Conservation (phyloP, 805 yeast genomes). For the Yamadazyma nakazawae region DNA sequence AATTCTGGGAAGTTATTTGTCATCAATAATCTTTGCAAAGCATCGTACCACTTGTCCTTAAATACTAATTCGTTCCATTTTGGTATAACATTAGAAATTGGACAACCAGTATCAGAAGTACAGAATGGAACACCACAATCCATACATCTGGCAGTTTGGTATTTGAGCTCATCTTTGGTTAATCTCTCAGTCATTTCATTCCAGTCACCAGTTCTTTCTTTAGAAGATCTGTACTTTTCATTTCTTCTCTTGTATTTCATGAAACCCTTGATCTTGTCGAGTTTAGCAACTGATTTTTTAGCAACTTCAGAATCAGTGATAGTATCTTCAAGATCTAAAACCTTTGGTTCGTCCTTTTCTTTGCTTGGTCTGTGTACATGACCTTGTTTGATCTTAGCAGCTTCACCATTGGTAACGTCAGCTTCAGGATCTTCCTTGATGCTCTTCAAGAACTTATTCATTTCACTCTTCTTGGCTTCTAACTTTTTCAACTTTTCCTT, state of each 20-base stretch:
- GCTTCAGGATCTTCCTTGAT: constrained; percentile 80
- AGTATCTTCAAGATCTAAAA: constrained; percentile 87
- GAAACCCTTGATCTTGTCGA: constrained; percentile 86
- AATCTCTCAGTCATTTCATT: constrained; percentile 80
- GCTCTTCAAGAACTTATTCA: constrained; percentile 61
- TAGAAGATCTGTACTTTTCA: constrained; percentile 79
- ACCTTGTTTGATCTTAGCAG: constrained; percentile 52
- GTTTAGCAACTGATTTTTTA: constrained; percentile 55
- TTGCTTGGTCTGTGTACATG: constrained; percentile 37
- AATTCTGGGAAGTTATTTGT: constrained; percentile 99
- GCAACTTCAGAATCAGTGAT: constrained; percentile 66
- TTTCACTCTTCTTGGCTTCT: constrained; percentile 64
- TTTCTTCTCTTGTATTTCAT: constrained; percentile 88
- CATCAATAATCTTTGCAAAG: constrained; percentile 85
- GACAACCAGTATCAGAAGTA: constrained; percentile 97
- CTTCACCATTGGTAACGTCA: constrained; percentile 89
- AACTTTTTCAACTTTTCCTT: constrained; percentile 64
- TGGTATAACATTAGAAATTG: constrained; percentile 94
- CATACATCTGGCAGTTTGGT: constrained; percentile 97
- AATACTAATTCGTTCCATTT: constrained; percentile 97
- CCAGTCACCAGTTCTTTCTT: constrained; percentile 84
- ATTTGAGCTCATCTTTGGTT: constrained; percentile 79
- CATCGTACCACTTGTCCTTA: constrained; percentile 92
- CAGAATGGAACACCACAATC: constrained; percentile 99
- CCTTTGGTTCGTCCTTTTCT: constrained; percentile 66